phyloP scores from a whole-genome alignment of 768 basidiomycete genomes.

The Lactarius hatsudake region DNA sequence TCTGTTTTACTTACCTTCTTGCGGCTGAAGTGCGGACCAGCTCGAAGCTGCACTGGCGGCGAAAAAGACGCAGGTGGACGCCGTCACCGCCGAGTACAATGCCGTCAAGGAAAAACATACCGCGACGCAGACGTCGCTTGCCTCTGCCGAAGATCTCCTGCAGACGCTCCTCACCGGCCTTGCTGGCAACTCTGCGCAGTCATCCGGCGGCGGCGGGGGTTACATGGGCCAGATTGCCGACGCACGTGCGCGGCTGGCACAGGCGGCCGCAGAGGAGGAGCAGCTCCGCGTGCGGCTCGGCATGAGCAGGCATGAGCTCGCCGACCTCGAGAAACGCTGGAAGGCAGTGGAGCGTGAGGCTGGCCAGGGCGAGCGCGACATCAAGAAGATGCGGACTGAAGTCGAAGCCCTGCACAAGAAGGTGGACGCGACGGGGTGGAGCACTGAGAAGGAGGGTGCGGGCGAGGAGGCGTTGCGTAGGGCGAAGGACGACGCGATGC shows the following conservation, averaged over 20 bases:
- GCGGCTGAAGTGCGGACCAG: conserved; percentile 37
- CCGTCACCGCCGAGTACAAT: conserved; percentile 52
- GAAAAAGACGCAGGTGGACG: conserved; percentile 59
- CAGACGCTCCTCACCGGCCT: conserved; percentile 94
- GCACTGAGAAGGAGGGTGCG: conserved; percentile 64
- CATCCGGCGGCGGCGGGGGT: conserved; percentile 75
- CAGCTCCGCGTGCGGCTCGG: conserved; percentile 72
- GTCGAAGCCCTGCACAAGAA: conserved; percentile 54
- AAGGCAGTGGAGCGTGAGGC: conserved; percentile 86
- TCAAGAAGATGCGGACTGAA: conserved; percentile 56
- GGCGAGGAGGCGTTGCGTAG: conserved; percentile 48
- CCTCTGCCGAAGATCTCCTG: conserved; percentile 85
- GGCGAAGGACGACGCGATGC: conserved; percentile 53
- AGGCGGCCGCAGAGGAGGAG: conserved; percentile 80
- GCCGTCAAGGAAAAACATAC: conserved; percentile 69
- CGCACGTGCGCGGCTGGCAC: conserved; percentile 70
- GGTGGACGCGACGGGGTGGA: conserved; percentile 70
- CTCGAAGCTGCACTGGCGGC: conserved; percentile 53
- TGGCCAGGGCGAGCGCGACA: conserved; percentile 64
- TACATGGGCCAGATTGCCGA: conserved; percentile 96
- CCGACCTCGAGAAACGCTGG: conserved; percentile 70
- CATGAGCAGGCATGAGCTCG: conserved; percentile 78
- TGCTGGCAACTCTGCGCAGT: conserved; percentile 57
- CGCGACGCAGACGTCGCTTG: conserved; percentile 54
- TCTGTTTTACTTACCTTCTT: not conserved